phyloP scores from a whole-genome alignment of 768 basidiomycete species.

The Leccinum truebloodii region DNA sequence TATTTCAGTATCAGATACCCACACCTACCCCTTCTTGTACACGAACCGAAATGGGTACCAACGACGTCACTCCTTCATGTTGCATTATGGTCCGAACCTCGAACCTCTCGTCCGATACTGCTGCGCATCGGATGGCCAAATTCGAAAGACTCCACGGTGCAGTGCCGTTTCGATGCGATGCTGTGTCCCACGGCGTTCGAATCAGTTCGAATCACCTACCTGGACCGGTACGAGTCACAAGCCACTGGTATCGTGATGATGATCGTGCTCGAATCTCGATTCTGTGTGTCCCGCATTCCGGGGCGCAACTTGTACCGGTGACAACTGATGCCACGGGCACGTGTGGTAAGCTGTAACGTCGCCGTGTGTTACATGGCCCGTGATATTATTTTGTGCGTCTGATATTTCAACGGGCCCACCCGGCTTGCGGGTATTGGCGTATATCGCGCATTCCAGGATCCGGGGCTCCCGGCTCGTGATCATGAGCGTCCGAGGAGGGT shows the following conservation, averaged over 20 bases:
- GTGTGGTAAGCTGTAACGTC: background rate
- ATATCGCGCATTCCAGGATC: background rate
- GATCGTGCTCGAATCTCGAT: background rate
- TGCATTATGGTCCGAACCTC: background rate
- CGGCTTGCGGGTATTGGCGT: background rate
- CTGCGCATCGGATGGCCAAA: background rate
- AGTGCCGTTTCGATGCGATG: background rate
- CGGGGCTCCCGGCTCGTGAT: background rate
- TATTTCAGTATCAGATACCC: background rate
- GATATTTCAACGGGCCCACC: background rate
- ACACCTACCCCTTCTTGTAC: conserved; percentile 7
- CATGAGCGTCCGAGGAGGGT: background rate
- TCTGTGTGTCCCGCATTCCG: background rate
- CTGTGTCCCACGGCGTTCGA: background rate
- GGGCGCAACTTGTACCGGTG: background rate
- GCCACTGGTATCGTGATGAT: background rate
- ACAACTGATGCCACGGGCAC: background rate
- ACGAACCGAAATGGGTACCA: background rate
- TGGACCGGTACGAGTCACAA: background rate
- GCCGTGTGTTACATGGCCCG: background rate
- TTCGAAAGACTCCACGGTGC: background rate
- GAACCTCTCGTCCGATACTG: background rate
- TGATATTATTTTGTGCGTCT: background rate
- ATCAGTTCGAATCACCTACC: background rate
- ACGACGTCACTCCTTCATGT: background rate